These are phyloP conservation scores for Cudoniella acicularis DNA, from an alignment of 495 filamentous ascomycete genomes.

Conservation along the genomic window DNA sequence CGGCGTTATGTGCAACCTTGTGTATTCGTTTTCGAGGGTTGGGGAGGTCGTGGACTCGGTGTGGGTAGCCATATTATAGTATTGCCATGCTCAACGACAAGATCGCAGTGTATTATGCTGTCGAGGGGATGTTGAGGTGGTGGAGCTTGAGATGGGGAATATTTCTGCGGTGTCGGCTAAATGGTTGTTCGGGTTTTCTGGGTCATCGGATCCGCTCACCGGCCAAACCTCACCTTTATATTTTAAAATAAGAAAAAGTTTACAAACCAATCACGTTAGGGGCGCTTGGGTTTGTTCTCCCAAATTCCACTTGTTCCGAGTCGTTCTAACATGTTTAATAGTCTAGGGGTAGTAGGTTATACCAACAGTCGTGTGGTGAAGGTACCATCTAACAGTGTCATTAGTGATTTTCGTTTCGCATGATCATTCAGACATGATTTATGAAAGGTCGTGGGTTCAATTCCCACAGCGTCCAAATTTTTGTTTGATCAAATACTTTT, in stretches of 20 bases:
- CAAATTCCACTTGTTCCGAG: background rate
- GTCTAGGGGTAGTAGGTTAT: conserved; percentile 5
- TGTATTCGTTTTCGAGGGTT: conserved; percentile 28
- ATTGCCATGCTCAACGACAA: background rate
- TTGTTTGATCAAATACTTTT: too few species aligned
- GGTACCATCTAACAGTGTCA: conserved; percentile 4
- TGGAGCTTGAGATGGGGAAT: background rate
- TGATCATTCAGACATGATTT: background rate
- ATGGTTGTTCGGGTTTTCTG: background rate
- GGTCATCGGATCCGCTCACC: background rate
- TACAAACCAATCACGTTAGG: too few species aligned
- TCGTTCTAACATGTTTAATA: background rate
- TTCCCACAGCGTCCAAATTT: conserved; percentile 23
- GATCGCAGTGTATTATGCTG: background rate
- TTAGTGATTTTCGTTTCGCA: conserved; percentile 27
- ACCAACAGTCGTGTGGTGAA: background rate
- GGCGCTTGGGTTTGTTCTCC: too few species aligned
- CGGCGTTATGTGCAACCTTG: conserved; percentile 82
- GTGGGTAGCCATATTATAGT: conserved; percentile 5
- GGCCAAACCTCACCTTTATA: too few species aligned
- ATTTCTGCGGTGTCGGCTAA: conserved; percentile 7
- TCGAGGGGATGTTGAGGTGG: background rate
- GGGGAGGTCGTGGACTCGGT: background rate
- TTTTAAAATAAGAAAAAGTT: too few species aligned
- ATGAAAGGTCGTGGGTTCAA: conserved; percentile 27